Base-by-base conservation (phyloP, 2,329 filamentous ascomycete genomes). In the Ophiostoma sp. region DNA sequence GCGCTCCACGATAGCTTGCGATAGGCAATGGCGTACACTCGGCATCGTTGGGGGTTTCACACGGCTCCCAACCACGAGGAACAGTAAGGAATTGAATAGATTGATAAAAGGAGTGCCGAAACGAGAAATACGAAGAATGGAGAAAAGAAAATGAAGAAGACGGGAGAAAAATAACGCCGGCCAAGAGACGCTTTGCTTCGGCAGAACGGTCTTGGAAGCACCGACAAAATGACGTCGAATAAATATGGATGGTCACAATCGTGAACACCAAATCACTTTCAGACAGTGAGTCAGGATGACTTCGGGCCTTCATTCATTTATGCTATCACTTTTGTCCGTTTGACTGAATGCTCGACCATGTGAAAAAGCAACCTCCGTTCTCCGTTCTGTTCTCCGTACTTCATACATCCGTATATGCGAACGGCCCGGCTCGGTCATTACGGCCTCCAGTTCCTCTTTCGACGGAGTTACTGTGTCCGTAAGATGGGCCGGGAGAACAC, bases 21-120 rank as follows among this genome's bases (percentile, higher is more conserved):
- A 64, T 45, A 64, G 61, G 61, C 36, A 64, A 64, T 42, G 36
- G 11, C n/a, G 36, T 22, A 3, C 61, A 64, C 36, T 45, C 36
- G 36, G 33, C 61, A 25, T 25, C 22, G 11, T 64, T 25, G n/a
- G 61, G 61, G n/a, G 59, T 7, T 19, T 64, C 15, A 33, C 55
- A 36, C n/a, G 36, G 61, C n/a, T 64, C 36, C 61, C 61, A 66
- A 48, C 61, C 36, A 45, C 12, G 36, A 45, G n/a, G 36, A 64
- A 39, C 42, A 15, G 42, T 15, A 48, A 42, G 39, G 42, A 15
- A 19, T 4, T 19, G 36, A 66, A 28, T 2, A 45, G 22, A 4
- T 45, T 45, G 61, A 66, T 42, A 28, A 39, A 19, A 45, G n/a
- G 19, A 66, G 22, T 22, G 22, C n/a, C 6, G n/a, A 28, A 19